These are phyloP conservation scores for Breynia disticha DNA, from an alignment of 441 rosid species.

Conservation along the genomic window DNA sequence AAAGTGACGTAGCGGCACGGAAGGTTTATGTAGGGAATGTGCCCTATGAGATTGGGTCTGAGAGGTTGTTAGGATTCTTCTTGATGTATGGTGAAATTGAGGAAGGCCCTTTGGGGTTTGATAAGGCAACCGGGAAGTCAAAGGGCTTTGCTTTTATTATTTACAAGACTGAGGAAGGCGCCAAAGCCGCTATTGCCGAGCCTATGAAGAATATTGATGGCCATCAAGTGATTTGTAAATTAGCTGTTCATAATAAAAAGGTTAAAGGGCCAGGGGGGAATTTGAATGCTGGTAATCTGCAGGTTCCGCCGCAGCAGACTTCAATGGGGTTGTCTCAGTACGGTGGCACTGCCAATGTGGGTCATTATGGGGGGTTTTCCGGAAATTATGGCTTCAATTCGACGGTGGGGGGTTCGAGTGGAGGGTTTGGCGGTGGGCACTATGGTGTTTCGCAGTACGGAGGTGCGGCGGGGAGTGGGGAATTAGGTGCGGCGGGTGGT, in stretches of 20 bases:
- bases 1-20: slow-evolving; percentile 38
- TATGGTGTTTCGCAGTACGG: slow-evolving; percentile 41
- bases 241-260: slow-evolving; percentile 73
- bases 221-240: slow-evolving; percentile 56
- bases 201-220: slow-evolving; percentile 73
- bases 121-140: slow-evolving; percentile 74
- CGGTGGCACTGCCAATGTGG: slow-evolving; percentile 18
- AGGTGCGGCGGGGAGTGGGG: slow-evolving; percentile 38
- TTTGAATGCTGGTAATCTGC: slow-evolving; percentile 25
- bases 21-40: slow-evolving; percentile 85
- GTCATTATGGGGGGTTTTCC: slow-evolving; percentile 35
- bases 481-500: slow-evolving; percentile 31
- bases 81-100: slow-evolving; percentile 71
- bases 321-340: slow-evolving; percentile 29
- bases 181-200: slow-evolving; percentile 73
- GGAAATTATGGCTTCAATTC: slow-evolving; percentile 30
- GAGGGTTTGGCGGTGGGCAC: slow-evolving; percentile 37
- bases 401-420: slow-evolving; percentile 24
- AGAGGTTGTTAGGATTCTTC: slow-evolving; percentile 56
- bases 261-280: slow-evolving; percentile 26
- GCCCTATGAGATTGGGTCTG: slow-evolving; percentile 68
- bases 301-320: slow-evolving; percentile 9
- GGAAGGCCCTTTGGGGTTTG: slow-evolving; percentile 91
- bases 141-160: slow-evolving; percentile 80
- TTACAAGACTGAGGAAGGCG: slow-evolving; percentile 73